A percentile compares a stretch with the other conserved stretches of the same genome.
Evolutionary conservation across 148 eudicot genomes (phyloP).

Genomic region (Arbutus unedo): DNA sequence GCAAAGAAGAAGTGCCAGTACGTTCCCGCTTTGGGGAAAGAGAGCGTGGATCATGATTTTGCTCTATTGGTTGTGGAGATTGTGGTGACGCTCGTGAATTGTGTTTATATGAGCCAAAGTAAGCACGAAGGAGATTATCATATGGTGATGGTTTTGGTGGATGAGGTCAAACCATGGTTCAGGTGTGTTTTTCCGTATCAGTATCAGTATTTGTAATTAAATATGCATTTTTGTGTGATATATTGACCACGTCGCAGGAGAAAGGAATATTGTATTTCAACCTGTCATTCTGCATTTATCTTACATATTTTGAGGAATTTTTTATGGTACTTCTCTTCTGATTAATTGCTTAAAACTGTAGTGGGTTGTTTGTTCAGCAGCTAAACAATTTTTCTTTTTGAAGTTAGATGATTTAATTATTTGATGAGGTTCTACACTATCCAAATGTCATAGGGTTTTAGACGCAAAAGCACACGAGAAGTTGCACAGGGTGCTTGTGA

Average conservation of each 20-base stretch:
- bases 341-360: background rate
- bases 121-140: conserved; percentile 45
- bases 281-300: too few relatives aligned
- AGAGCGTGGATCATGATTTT: conserved; percentile 38
- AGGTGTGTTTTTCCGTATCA: conserved; percentile 27
- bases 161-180: conserved; percentile 66
- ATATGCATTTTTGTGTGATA: background rate
- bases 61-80: conserved; percentile 53
- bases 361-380: background rate
- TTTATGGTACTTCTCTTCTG: background rate
- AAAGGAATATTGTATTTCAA: too few relatives aligned
- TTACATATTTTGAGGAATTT: too few relatives aligned
- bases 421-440: conserved; percentile 14
- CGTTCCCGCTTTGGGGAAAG: conserved; percentile 36
- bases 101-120: conserved; percentile 40
- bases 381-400: background rate
- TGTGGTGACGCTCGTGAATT: conserved; percentile 48
- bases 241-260: background rate
- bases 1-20: conserved; percentile 17
- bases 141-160: conserved; percentile 40
- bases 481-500: conserved; percentile 49
- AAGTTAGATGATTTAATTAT: conserved; percentile 1
- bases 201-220: background rate
- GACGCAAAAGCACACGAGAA: conserved; percentile 44
- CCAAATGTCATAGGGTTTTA: conserved; percentile 40